Percentiles rank a stretch among this genome's conserved stretches.
Conservation (phyloP, 257 asterid species). For the Solanum ossicruentum region DNA sequence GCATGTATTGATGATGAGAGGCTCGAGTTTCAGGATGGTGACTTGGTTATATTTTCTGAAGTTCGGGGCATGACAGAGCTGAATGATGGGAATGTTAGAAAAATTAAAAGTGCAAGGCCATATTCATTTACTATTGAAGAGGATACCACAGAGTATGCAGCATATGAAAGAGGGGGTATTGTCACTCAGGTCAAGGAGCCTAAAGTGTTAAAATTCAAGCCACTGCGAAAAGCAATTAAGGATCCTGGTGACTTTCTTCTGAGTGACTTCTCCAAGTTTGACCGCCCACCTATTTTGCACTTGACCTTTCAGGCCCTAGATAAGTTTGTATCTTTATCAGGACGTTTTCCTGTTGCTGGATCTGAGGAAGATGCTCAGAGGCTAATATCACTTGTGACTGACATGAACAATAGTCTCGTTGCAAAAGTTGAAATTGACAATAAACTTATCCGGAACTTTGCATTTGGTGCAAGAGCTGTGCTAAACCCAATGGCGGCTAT, state of each 20-base stretch:
- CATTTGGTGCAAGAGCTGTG: constrained; percentile 88
- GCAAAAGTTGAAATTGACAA: constrained; percentile 58
- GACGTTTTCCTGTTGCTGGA: constrained; percentile 71
- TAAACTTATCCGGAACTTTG: constrained; percentile 56
- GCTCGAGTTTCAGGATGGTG: constrained; percentile 93
- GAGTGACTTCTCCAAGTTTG: constrained; percentile 85
- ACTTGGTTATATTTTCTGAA: constrained; percentile 81
- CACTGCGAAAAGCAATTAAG: constrained; percentile 62
- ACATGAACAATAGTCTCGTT: constrained; percentile 46
- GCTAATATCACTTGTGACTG: constrained; percentile 50
- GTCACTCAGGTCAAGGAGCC: constrained; percentile 92
- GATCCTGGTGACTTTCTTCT: constrained; percentile 91
- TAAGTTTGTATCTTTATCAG: constrained; percentile 48
- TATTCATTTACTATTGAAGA: constrained; percentile 79
- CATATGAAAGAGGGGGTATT: constrained; percentile 81
- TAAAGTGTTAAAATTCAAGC: constrained; percentile 69
- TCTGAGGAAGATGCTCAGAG: constrained; percentile 84
- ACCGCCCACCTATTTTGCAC: constrained; percentile 82
- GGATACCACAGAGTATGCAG: constrained; percentile 58
- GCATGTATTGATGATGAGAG: constrained; percentile 95
- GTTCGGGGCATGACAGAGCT: constrained; percentile 77
- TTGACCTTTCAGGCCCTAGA: constrained; percentile 83
- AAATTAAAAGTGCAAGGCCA: constrained; percentile 54
- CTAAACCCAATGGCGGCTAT: constrained; percentile 96
- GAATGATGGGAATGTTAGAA: constrained; percentile 89